A percentile compares a stretch with the other conserved stretches of the same genome.
phyloP scores from a whole-genome alignment of 2,329 filamentous ascomycete genomes.

The Diplodia corticola region DNA sequence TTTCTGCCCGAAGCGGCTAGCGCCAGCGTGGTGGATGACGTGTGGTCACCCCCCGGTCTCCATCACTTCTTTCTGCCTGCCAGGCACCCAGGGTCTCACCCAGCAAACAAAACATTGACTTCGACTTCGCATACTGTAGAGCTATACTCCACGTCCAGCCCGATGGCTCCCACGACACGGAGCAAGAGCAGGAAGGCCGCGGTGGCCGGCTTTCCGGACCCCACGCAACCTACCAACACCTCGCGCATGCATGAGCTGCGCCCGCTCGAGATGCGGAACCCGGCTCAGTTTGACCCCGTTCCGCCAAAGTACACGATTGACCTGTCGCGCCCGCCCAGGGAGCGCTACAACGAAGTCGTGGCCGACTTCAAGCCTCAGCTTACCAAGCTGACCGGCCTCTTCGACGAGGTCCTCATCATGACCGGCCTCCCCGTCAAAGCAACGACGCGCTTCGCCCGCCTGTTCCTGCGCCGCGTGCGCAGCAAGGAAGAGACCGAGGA shows the following conservation, averaged over 20 bases:
- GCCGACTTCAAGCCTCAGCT: constrained; percentile 48
- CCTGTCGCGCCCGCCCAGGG: constrained; percentile 53
- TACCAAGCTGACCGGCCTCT: constrained; percentile 48
- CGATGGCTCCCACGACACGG: constrained; percentile 17
- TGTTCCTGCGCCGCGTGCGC: constrained; percentile 54
- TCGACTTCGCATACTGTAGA: too few relatives aligned
- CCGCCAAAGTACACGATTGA: constrained; percentile 53
- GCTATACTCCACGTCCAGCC: not conserved
- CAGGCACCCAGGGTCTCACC: too few relatives aligned
- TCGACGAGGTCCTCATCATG: constrained; percentile 51
- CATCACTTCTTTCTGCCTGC: not conserved
- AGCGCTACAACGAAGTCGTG: constrained; percentile 55
- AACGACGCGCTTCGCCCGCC: constrained; percentile 42
- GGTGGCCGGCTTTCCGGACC: constrained; percentile 10
- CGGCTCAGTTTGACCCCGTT: not conserved
- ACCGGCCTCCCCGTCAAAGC: constrained; percentile 22
- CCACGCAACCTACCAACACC: not conserved
- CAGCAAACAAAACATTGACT: too few relatives aligned
- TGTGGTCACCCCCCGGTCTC: not conserved
- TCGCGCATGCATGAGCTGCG: not conserved
- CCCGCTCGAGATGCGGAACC: not conserved
- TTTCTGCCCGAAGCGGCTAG: constrained; percentile 5
- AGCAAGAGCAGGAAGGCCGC: constrained; percentile 14
- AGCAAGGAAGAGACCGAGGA: constrained; percentile 61
- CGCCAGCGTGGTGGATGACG: not conserved